These are phyloP conservation scores for Populus alba DNA, from an alignment of 345 rosid genomes.

Conservation along the genomic window DNA sequence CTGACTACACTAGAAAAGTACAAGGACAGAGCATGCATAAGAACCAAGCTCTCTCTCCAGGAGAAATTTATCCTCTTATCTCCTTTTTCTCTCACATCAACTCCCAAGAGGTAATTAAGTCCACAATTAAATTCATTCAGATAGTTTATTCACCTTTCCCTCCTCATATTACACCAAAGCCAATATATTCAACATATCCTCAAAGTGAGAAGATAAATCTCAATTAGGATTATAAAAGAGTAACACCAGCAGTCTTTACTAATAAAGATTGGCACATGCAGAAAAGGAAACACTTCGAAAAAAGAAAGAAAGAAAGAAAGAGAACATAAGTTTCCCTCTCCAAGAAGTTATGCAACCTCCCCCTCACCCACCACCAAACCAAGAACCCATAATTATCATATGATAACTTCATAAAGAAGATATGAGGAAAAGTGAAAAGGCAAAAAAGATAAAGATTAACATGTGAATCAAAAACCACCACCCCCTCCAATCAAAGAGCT, in stretches of 20 bases:
- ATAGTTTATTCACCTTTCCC: background rate
- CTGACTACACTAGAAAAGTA: background rate
- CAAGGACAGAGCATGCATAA: background rate
- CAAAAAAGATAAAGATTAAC: slow-evolving; percentile 10
- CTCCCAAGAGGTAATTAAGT: background rate
- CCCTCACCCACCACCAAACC: slow-evolving; percentile 15
- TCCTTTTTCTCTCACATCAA: background rate
- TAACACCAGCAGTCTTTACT: background rate
- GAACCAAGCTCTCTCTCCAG: background rate
- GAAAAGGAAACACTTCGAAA: background rate
- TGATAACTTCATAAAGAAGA: slow-evolving; percentile 35
- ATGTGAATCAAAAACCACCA: slow-evolving; percentile 37
- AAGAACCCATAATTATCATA: slow-evolving; percentile 9
- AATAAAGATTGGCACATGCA: background rate
- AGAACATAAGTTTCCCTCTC: background rate
- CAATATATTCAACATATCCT: background rate
- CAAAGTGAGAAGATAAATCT: background rate
- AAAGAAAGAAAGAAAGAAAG: background rate
- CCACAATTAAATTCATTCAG: background rate
- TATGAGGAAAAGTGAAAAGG: slow-evolving; percentile 16
- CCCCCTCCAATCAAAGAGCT: slow-evolving; percentile 4
- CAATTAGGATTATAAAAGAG: background rate
- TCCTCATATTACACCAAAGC: background rate
- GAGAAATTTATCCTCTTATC: background rate
- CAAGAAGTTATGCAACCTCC: background rate